These are phyloP conservation scores for Cercospora citrullina DNA, from an alignment of 2,329 filamentous ascomycete genomes.

Conservation along the genomic window DNA sequence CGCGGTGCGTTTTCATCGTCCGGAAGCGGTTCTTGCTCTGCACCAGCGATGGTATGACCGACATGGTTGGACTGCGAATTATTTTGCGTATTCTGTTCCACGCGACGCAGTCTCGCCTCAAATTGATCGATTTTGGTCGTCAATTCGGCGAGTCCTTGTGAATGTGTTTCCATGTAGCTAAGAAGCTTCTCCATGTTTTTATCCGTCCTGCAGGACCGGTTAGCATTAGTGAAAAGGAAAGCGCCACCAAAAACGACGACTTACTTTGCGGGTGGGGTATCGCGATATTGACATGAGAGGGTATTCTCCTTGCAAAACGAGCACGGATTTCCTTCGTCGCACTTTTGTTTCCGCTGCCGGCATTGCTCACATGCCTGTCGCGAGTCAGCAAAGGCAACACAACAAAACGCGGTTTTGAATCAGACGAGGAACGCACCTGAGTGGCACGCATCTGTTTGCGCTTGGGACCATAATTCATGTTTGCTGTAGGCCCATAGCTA, in stretches of 20 bases:
- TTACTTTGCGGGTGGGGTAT: conserved; percentile 88
- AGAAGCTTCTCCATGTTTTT: conserved; percentile 53
- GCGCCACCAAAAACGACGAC: conserved; percentile 35
- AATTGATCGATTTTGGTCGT: conserved; percentile 31
- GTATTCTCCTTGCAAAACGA: conserved; percentile 84
- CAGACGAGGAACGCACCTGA: conserved; percentile 31
- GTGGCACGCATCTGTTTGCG: conserved; percentile 42
- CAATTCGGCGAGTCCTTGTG: conserved; percentile 33
- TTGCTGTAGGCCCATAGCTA: conserved; percentile 33
- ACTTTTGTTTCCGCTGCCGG: conserved; percentile 84
- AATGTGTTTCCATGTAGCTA: conserved; percentile 45
- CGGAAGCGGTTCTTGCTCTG: conserved; percentile 17
- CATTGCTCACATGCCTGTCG: conserved; percentile 84
- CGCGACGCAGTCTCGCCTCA: conserved; percentile 30
- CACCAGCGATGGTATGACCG: conserved; percentile 10
- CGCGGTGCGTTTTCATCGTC: conserved; percentile 30
- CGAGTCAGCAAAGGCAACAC: conserved; percentile 22
- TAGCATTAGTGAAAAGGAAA: background rate
- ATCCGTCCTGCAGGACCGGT: conserved; percentile 44
- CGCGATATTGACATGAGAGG: conserved; percentile 81
- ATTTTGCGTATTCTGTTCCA: conserved; percentile 29
- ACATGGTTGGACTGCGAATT: conserved; percentile 14
- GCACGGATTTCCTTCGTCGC: conserved; percentile 82
- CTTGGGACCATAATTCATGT: conserved; percentile 29
- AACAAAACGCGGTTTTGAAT: background rate